These are phyloP conservation scores for Schrenkiella parvula DNA, from an alignment of 345 rosid species.

Conservation along the genomic window DNA sequence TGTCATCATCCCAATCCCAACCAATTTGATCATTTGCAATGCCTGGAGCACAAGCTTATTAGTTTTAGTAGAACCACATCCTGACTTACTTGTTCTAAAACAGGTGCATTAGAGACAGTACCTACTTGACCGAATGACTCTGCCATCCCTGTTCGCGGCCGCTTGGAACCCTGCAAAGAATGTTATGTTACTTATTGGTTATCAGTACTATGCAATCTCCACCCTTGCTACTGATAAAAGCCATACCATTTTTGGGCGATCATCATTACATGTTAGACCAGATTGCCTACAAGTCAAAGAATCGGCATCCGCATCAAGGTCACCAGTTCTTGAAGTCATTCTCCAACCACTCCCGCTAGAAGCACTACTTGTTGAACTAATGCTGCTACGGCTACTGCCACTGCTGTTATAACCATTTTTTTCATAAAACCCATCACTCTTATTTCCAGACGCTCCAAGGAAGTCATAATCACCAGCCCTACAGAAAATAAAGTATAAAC, in stretches of 20 bases:
- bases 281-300: constrained; percentile 89
- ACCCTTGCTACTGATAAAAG: constrained; percentile 21
- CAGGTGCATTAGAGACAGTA: constrained; percentile 39
- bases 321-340: constrained; percentile 65
- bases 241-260: constrained; percentile 64
- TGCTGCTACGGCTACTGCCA: constrained; percentile 94
- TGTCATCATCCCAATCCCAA: constrained; percentile 76
- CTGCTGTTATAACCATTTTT: constrained; percentile 76
- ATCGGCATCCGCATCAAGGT: constrained; percentile 99
- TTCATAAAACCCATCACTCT: constrained; percentile 50
- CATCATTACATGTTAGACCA: constrained; percentile 76
- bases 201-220: constrained; percentile 5
- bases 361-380: constrained; percentile 83
- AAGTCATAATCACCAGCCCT: constrained; percentile 71
- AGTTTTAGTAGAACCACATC: constrained; percentile 54
- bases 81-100: constrained; percentile 50
- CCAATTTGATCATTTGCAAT: constrained; percentile 67
- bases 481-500: constrained; percentile 30
- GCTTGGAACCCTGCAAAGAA: constrained; percentile 74
- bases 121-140: constrained; percentile 70
- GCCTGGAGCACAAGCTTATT: constrained; percentile 53
- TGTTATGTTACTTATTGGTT: constrained; percentile 16
- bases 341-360: constrained; percentile 84
- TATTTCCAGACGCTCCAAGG: constrained; percentile 59
- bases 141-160: constrained; percentile 62